Evolutionary conservation across 176 grass and related monocot genomes (phyloP).

Genomic region (Oryza nivara): DNA sequence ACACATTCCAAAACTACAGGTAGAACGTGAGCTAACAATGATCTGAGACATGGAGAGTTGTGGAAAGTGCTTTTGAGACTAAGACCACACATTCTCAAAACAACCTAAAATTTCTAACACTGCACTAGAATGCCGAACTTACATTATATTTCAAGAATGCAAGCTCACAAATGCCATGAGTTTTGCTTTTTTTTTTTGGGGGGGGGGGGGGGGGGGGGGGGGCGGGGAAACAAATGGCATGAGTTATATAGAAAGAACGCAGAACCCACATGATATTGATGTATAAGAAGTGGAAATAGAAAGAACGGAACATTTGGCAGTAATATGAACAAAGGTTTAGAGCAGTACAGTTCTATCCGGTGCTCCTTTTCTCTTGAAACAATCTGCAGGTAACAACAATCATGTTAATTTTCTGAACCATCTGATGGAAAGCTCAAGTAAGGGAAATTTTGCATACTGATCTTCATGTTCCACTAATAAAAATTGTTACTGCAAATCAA

Average conservation of each 20-base stretch:
- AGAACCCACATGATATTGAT: not conserved
- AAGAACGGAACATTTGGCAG: conserved; percentile 24
- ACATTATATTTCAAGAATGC: not conserved
- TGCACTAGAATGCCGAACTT: conserved; percentile 11
- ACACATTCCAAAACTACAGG: conserved; percentile 8
- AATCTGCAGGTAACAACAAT: conserved; percentile 30
- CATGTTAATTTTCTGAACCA: conserved; percentile 24
- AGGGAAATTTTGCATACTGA: conserved; percentile 12
- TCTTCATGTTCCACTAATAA: conserved; percentile 7
- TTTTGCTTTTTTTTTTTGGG: not conserved
- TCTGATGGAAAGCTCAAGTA: not conserved
- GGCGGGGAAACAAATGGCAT: not conserved
- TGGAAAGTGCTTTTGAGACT: conserved; percentile 8
- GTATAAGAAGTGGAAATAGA: conserved; percentile 23
- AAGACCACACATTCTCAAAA: not conserved
- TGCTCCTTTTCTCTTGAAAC: conserved; percentile 29
- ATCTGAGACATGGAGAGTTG: conserved; percentile 6
- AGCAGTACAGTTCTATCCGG: not conserved
- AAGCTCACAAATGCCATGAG: conserved; percentile 26
- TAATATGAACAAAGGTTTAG: conserved; percentile 32
- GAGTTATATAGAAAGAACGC: conserved; percentile 3
- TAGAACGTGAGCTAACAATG: conserved; percentile 15
- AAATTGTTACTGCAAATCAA: not conserved
- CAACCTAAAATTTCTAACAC: conserved; percentile 4
- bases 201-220: no score